These are phyloP conservation scores for Silene vulgaris DNA, from an alignment of 179 eudicot genomes.

Conservation along the genomic window DNA sequence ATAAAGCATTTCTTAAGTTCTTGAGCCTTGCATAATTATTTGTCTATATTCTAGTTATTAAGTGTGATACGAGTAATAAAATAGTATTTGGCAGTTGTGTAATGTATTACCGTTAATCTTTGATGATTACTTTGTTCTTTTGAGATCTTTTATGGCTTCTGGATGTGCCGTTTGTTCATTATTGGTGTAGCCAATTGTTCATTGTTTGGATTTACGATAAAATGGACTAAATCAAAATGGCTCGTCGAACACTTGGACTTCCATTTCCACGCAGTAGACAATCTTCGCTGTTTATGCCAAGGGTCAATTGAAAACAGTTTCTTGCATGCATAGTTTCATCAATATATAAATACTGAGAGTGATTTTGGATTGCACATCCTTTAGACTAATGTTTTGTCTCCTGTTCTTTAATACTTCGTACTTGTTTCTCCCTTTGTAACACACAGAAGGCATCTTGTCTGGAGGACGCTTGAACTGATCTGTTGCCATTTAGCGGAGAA, in stretches of 20 bases:
- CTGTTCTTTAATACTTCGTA: not conserved
- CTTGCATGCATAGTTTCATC: not conserved
- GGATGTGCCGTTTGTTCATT: too few species aligned
- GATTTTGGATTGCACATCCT: not conserved
- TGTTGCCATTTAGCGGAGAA: not conserved
- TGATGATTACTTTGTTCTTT: not conserved
- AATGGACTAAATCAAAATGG: not conserved
- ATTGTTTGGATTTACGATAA: not conserved
- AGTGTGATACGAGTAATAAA: too few species aligned
- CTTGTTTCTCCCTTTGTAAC: not conserved
- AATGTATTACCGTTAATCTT: not conserved
- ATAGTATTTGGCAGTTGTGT: not conserved
- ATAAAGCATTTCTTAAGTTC: not conserved
- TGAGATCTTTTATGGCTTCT: too few species aligned
- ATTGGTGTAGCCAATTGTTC: not conserved
- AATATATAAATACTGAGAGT: not conserved
- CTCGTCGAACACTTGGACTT: not conserved
- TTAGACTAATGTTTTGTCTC: not conserved
- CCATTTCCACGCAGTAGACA: too few species aligned
- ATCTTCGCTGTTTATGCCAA: too few species aligned
- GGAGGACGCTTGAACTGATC: conserved; percentile 19
- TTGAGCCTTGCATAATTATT: not conserved
- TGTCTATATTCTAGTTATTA: not conserved
- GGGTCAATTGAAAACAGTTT: not conserved
- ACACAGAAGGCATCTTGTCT: conserved; percentile 5